Base-by-base conservation (phyloP, 768 basidiomycete species). In the Boletus tomentosulus region DNA sequence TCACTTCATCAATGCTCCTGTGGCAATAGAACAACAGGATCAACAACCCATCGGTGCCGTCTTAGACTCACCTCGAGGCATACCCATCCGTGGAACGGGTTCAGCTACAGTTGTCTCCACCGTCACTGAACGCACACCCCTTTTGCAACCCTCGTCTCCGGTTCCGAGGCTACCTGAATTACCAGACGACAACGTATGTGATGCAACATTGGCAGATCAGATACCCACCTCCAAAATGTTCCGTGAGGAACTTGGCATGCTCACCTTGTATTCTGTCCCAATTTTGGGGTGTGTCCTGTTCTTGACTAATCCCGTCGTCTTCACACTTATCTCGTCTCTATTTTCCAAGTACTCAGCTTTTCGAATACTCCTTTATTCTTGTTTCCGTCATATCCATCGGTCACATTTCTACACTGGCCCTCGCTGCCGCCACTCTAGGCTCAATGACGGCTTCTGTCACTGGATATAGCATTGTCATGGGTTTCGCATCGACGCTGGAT, bases 341-440 rank as follows among this genome's bases (percentile, higher is more conserved):
- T 45, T 42, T 12, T 19, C 28, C 39, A 39, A 91, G 90, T 6
- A 86, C 90, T 3, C 87, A 90, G 57, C 48, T 92, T 19, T 77
- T 91, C 19, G 95, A 98, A 66, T 95, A 89, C 68, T 89, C 87
- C 9, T 81, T 98, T 33, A 80, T 92, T 44, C 76, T 96, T 37
- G 85, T 85, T 3, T 86, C 91, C 11, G 90, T 96, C 46, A 69
- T 98, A 34, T 86, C 86, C 11, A 88, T 96, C 24, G 96, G 96
- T 0, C 96, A 98, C 68, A 71, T 98, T 11, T 93, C 92, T 1
- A 96, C 93, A 0, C 83, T 81, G 1, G 90, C 93, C 22, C 81
- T 98, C 0, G 96, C 96, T 2, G 92, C 91, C 0, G 83, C 87
- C 25, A 86, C 82, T 19, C 71, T 89, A 11, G 86, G 81, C 2